Evolutionary conservation across 208 protist species (phyloP), one percentile per base, ranked within the genome.

Genomic region (Acanthamoeba lugdunensis): DNA sequence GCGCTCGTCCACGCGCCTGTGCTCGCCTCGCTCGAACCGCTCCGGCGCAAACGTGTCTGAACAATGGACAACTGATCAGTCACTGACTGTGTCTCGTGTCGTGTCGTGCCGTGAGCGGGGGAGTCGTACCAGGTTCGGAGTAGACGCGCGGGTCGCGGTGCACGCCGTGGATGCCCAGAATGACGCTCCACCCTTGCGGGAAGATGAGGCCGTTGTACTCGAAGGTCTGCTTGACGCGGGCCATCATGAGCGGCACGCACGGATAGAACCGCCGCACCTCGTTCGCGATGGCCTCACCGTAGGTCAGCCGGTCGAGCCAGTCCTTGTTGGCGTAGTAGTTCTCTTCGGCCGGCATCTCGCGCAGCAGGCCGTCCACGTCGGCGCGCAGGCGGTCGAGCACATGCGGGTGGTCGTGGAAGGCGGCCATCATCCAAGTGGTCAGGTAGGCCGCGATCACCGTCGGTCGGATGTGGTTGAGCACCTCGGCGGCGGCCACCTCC

Each of bases 221-320:
- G 52, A 87, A 87, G 11, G 79, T 63, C 7, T 25, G 18, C 41
- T 58, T 52, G n/a, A 87, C 79, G 30, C 79, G 79, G 52, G 41
- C 79, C 48, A 61, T 63, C 79, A 87, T 63, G 21, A 87, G 79
- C 41, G 79, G 79, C 23, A 87, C 52, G 41, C 79, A 87, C 25
- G 79, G 79, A 25, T 87, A 87, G 79, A 87, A 87, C 23, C 79
- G 79, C 50, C 52, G 18, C n/a, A 87, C 79, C 79, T 87, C 79
- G 48, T 61, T 87, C 1, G 52, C 52, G 52, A 87, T 63, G 52
- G n/a, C 18, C 52, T 58, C 79, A 0, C 79, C 41, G 23, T 87
- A 87, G 25, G 41, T 13, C 45, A 87, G 41, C 25, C n/a, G 48
- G n/a, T 87, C 79, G n/a, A 87, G 79, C 41, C 41, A 87, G 52